Evolutionary conservation across 2,329 filamentous ascomycete species (phyloP).

Genomic region (Pleomassaria siparia): DNA sequence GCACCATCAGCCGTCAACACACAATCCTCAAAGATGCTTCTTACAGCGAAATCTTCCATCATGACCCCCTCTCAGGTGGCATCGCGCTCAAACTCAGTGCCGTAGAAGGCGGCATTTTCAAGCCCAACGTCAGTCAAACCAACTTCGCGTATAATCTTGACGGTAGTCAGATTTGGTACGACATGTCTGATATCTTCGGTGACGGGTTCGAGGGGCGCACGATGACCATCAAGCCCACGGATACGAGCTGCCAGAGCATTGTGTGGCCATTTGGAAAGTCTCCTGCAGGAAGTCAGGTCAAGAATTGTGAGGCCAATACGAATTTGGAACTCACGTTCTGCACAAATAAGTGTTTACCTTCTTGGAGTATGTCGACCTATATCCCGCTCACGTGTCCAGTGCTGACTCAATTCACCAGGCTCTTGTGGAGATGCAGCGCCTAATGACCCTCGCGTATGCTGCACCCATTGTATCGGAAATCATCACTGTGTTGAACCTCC

Average conservation of each 20-base stretch:
- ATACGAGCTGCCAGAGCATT: slow-evolving; percentile 25
- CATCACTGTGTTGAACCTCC: slow-evolving; percentile 29
- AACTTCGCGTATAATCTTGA: slow-evolving; percentile 34
- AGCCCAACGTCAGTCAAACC: slow-evolving; percentile 29
- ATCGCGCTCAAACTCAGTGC: slow-evolving; percentile 27
- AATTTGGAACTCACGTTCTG: slow-evolving; percentile 32
- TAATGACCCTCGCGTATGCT: slow-evolving; percentile 21
- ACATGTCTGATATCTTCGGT: slow-evolving; percentile 31
- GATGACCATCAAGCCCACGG: slow-evolving; percentile 25
- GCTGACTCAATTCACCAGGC: slow-evolving; percentile 9
- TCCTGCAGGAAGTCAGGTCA: slow-evolving; percentile 25
- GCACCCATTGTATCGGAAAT: slow-evolving; percentile 32
- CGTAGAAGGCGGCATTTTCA: slow-evolving; percentile 22
- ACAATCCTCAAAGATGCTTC: slow-evolving; percentile 23
- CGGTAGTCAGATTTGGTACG: slow-evolving; percentile 25
- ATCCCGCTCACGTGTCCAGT: neutral
- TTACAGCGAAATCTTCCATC: slow-evolving; percentile 26
- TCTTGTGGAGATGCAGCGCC: slow-evolving; percentile 24
- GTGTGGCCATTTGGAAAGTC: slow-evolving; percentile 25
- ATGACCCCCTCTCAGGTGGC: slow-evolving; percentile 22
- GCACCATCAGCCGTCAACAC: slow-evolving; percentile 16
- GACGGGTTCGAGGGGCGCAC: slow-evolving; percentile 28
- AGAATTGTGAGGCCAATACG: slow-evolving; percentile 21
- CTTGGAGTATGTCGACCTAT: slow-evolving; percentile 27
- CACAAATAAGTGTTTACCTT: slow-evolving; percentile 31